Evolutionary conservation across 78 protist species (phyloP).

Genomic region (Anaeramoeba flamelloides): DNA sequence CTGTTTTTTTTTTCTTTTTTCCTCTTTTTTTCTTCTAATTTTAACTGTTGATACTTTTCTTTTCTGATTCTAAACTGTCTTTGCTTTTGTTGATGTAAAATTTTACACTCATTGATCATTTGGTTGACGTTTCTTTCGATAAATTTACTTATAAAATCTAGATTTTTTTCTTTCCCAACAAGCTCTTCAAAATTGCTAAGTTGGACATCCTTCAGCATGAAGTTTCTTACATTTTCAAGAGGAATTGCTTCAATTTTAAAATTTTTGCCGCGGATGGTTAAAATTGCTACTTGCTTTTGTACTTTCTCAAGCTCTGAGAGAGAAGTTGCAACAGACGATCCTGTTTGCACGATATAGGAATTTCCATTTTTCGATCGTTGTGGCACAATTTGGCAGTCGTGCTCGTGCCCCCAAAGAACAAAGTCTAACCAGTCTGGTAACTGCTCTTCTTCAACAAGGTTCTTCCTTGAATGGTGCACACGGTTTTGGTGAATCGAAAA

Average conservation of each 20-base stretch:
- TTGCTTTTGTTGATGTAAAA: not conserved
- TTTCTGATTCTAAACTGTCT: not conserved
- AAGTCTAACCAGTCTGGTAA: conserved; percentile 60
- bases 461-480: not conserved
- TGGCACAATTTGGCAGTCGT: conserved; percentile 54
- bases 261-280: not conserved
- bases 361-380: not conserved
- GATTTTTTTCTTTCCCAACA: not conserved
- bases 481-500: conserved; percentile 84
- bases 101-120: not conserved
- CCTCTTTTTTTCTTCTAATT: not conserved
- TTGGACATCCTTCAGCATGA: not conserved
- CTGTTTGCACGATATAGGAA: not conserved
- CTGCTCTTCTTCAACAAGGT: conserved; percentile 15
- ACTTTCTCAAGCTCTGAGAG: not conserved
- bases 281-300: not conserved
- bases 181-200: not conserved
- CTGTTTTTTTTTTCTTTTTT: not conserved
- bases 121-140: not conserved
- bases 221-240: not conserved
- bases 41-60: not conserved
- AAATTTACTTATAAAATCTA: not conserved
- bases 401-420: conserved; percentile 95
- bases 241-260: not conserved
- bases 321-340: no score